Evolutionary conservation across 192 early-diverging fungal genomes (phyloP), one percentile per base, ranked within the genome.

Genomic region (Podila verticillata): DNA sequence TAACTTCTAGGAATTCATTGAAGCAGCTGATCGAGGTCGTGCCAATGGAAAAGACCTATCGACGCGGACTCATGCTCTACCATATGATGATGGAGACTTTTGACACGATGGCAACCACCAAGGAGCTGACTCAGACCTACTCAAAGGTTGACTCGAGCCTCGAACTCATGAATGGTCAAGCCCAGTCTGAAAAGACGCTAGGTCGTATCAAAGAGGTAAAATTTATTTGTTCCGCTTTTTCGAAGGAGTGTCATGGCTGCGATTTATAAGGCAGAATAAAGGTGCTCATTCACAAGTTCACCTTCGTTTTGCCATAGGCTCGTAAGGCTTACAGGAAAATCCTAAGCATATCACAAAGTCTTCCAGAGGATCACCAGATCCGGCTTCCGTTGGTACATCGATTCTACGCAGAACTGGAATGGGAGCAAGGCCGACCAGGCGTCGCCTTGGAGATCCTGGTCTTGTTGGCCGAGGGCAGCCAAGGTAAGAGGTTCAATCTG

Each of bases 111-210:
- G 61, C 70, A 61, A 60, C 49, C 32, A 74, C 36, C 61, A 88
- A 86, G 34, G 81, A 80, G 12, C 79, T 44, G 13, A 44, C 51
- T 54, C 51, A 54, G 10, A n/a, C 22, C n/a, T 26, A 54, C 51
- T 44, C 51, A 2, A 54, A n/a, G 7, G 51, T 54, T 54, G 51
- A 54, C 22, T 24, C 78, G 61, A 83, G 85, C 73, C 71, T 90
- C 0, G 49, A 75, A 5, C 65, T 90, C 36, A 88, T 86, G 89
- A 90, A 90, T 67, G 86, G 80, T 3, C 88, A 86, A 63, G 87
- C 87, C 3, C 85, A 84, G 65, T 70, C 85, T 30, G 89, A 90
- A 59, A 84, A 70, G 66, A 66, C 67, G 6, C 75, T 82, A 7
- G 83, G 82, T 26, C 75, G 82, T 34, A 72, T 78, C 28, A 34